Evolutionary conservation across 352 stramenopile genomes (phyloP).

Genomic region (Pythium pectinolyticum): DNA sequence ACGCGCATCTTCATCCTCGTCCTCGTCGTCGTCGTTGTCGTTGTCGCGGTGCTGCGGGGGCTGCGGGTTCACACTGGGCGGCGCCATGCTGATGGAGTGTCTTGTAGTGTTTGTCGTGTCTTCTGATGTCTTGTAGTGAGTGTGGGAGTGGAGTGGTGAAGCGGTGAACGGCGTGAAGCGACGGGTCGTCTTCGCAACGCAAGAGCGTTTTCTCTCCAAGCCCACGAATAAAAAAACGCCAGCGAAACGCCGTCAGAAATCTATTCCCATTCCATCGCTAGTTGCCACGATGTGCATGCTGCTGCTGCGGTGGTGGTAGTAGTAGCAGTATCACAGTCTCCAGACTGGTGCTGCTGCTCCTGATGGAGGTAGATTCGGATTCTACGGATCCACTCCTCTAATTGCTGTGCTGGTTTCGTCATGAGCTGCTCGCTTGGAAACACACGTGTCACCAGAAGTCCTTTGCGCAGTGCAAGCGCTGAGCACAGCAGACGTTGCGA

Average conservation of each 20-base stretch:
- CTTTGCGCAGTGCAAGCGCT: constrained; percentile 5
- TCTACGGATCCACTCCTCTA: not conserved
- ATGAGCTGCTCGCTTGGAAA: constrained; percentile 4
- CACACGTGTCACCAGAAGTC: constrained; percentile 1
- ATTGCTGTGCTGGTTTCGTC: not conserved
- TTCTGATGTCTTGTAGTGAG: not conserved
- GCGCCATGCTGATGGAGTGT: not conserved
- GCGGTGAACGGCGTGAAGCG: not conserved
- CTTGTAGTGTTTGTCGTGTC: not conserved
- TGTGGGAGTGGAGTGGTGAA: not conserved
- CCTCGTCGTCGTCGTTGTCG: constrained; percentile 7
- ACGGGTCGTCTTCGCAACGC: not conserved
- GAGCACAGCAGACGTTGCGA: constrained; percentile 20
- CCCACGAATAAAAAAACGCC: too few species aligned
- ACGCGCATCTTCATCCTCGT: constrained; percentile 63
- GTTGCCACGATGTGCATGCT: not conserved
- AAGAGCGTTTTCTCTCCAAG: not conserved
- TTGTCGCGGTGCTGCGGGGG: not conserved
- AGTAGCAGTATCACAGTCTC: too few species aligned
- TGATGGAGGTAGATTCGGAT: constrained; percentile 1
- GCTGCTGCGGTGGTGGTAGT: too few species aligned
- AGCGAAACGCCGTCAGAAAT: constrained; percentile 4
- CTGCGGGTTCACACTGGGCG: not conserved
- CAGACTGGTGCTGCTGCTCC: not conserved
- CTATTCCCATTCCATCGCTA: not conserved